Base-by-base conservation (phyloP, 495 filamentous ascomycete species). In the Neurospora terricola region DNA sequence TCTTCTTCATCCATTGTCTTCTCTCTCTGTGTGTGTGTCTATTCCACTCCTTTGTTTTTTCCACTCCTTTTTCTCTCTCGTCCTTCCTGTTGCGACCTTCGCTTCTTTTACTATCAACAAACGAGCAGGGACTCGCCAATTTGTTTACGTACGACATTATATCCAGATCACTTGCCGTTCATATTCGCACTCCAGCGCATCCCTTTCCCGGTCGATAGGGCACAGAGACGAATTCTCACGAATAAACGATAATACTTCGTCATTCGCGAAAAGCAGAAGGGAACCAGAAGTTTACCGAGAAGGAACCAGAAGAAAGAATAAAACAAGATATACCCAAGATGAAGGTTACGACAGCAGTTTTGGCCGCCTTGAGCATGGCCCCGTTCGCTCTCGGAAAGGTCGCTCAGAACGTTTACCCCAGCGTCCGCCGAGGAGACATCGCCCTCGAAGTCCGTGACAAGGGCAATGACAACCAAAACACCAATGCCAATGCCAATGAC, bases 121-220 rank as follows among this genome's bases (percentile, higher is more conserved):
- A 54, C 86, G 86, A 87, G 86, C 86, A 87, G 86, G 86, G 83
- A 80, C 86, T 87, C 86, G 85, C 83, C 81, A 72, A 66, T 72
- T 72, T 74, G 75, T 80, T 72, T 73, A 78, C 76, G 76, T 71
- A 70, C 69, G 54, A 72, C 77, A 76, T 70, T 71, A 59, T 37
- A 71, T 54, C 68, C 43, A 68, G 73, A 30, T 71, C 54, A 7
- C 37, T n/a, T 27, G 21, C 45, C 21, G 5, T 72, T 45, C 73
- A 59, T 54, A 71, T 73, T 72, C 70, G 45, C 73, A 73, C 69
- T 73, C 72, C 45, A 73, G 69, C 66, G 73, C 72, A 62, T 62
- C 54, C 27, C 14, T 34, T 62, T 62, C 54, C 54, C 7, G 54
- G 54, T 62, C 54, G 27, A 62, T 62, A 34, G 54, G 54, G 27